Conservation (phyloP, 306 rosid species). For the Hippophae rhamnoides region DNA sequence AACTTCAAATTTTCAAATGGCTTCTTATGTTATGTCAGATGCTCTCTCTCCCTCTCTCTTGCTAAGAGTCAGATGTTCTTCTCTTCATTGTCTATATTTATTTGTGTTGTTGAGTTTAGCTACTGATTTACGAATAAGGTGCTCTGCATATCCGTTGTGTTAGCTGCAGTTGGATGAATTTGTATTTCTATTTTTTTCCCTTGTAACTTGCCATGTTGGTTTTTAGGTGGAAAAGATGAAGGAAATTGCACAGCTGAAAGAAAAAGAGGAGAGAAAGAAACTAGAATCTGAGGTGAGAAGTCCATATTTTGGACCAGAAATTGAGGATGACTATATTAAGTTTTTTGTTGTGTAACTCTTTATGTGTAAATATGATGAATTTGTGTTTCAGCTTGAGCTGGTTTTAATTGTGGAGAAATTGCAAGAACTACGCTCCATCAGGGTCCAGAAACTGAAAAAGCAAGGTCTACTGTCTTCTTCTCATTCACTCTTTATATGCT, state of each 20-base stretch:
- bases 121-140: background rate
- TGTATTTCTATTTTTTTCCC: background rate
- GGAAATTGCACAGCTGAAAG: slow-evolving; percentile 70
- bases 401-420: slow-evolving; percentile 76
- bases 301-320: background rate
- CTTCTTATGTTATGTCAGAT: background rate
- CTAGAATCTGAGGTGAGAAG: slow-evolving; percentile 65
- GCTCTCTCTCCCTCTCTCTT: background rate
- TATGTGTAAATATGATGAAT: slow-evolving; percentile 4
- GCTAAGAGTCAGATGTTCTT: background rate
- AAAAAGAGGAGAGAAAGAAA: slow-evolving; percentile 76
- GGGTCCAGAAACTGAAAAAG: slow-evolving; percentile 79
- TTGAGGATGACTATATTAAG: background rate
- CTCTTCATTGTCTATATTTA: background rate
- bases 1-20: background rate
- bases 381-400: slow-evolving; percentile 57
- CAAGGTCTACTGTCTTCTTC: slow-evolving; percentile 37
- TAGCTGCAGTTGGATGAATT: background rate
- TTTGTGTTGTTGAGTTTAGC: background rate
- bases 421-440: slow-evolving; percentile 73
- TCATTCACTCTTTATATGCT: slow-evolving; percentile 1
- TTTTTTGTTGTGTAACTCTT: background rate
- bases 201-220: slow-evolving; percentile 19
- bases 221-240: slow-evolving; percentile 78
- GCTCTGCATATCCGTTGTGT: background rate